These are phyloP conservation scores for Sclerotiophoma versabilis DNA, from an alignment of 2,329 filamentous ascomycete genomes.

Conservation along the genomic window DNA sequence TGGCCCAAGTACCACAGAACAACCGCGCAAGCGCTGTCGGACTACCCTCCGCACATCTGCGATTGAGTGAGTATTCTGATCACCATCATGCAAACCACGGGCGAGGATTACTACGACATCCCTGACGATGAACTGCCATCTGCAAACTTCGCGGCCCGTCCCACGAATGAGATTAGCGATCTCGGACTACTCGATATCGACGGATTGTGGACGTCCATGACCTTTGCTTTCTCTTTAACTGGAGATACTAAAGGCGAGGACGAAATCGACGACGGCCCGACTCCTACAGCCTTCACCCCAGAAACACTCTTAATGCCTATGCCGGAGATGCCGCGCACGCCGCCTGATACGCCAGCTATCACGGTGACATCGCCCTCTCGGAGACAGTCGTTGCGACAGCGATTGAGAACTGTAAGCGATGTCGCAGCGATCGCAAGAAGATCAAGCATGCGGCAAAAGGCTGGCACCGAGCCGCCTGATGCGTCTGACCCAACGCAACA, in stretches of 20 bases:
- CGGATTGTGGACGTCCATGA: conserved; percentile 19
- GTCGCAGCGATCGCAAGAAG: conserved; percentile 12
- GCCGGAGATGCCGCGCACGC: conserved; percentile 10
- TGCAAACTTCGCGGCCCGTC: conserved; percentile 34
- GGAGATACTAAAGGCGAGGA: conserved; percentile 18
- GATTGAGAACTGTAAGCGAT: conserved; percentile 14
- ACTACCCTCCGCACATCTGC: conserved; percentile 8
- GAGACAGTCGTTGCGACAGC: conserved; percentile 1
- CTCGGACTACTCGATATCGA: conserved; percentile 15
- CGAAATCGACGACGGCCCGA: conserved; percentile 18
- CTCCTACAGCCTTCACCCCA: conserved; percentile 6
- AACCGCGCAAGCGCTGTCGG: conserved; percentile 9
- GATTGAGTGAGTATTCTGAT: conserved; percentile 2
- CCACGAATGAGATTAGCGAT: conserved; percentile 34
- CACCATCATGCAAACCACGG: conserved; percentile 16
- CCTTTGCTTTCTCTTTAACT: conserved; percentile 9
- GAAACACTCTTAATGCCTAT: conserved; percentile 5
- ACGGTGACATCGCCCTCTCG: conserved; percentile 11
- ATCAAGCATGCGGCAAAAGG: conserved; percentile 27
- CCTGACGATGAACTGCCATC: conserved; percentile 28
- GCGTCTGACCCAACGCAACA: conserved; percentile 9
- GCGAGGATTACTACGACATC: conserved; percentile 33
- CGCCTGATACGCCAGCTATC: conserved; percentile 14
- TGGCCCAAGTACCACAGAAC: conserved; percentile 7
- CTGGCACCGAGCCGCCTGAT: conserved; percentile 31